Evolutionary conservation across 2,329 filamentous ascomycete genomes (phyloP).

Genomic region (Ophiostoma triangulosporum): DNA sequence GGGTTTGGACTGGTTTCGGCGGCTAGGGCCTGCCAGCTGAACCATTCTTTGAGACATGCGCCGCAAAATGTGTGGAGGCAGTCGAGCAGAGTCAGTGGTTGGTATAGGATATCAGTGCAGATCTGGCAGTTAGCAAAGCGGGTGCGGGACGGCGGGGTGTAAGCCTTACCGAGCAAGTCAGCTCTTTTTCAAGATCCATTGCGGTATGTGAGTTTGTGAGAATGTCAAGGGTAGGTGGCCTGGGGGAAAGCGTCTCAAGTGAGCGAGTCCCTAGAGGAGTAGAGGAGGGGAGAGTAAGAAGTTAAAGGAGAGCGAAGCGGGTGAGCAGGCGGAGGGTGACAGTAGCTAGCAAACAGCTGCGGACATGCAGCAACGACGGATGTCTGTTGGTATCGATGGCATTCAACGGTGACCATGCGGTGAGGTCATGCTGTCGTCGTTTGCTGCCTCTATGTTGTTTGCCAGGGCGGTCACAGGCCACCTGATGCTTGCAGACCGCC

Average conservation of each 20-base stretch:
- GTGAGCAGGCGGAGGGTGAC: neutral
- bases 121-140: slow-evolving; percentile 44
- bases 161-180: slow-evolving; percentile 74
- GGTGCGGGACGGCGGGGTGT: neutral
- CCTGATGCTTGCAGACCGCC: neutral
- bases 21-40: slow-evolving; percentile 58
- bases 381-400: neutral
- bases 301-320: neutral
- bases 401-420: neutral
- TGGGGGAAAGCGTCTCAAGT: neutral
- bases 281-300: neutral
- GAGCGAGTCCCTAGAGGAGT: neutral
- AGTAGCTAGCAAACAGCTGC: neutral
- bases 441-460: neutral
- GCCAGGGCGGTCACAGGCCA: neutral
- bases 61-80: slow-evolving; percentile 95
- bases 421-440: slow-evolving; percentile 1
- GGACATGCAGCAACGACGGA: neutral
- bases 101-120: slow-evolving; percentile 87
- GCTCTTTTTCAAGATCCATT: slow-evolving; percentile 77
- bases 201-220: slow-evolving; percentile 17
- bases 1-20: slow-evolving; percentile 37
- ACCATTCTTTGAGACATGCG: slow-evolving; percentile 93
- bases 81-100: slow-evolving; percentile 81
- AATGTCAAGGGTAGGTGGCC: neutral